Evolutionary conservation across 331 rosid species (phyloP).

Genomic region (Malus hybrid): DNA sequence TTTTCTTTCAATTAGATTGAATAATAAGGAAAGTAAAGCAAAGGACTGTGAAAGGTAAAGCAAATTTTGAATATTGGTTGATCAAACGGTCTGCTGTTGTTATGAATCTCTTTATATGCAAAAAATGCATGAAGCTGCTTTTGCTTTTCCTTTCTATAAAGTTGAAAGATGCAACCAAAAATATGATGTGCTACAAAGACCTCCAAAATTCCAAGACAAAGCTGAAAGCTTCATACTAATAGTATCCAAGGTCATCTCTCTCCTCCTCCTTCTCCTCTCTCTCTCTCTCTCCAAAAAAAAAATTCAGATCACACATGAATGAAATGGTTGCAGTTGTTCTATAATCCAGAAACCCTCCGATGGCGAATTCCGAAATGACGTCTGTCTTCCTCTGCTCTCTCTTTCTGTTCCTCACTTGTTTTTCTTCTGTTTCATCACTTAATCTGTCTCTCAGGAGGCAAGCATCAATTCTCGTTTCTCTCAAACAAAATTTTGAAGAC

Average conservation of each 20-base stretch:
- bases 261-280: not conserved
- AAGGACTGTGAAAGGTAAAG: slow-evolving; percentile 21
- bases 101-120: slow-evolving; percentile 40
- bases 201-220: slow-evolving; percentile 8
- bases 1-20: too few relatives aligned
- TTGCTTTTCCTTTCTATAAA: slow-evolving; percentile 70
- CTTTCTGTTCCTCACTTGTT: slow-evolving; percentile 9
- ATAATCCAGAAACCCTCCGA: not conserved
- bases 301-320: not conserved
- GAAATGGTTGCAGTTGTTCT: slow-evolving; percentile 19
- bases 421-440: slow-evolving; percentile 35
- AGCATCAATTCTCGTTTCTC: slow-evolving; percentile 61
- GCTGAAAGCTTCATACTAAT: not conserved
- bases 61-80: slow-evolving; percentile 18
- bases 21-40: not conserved
- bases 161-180: slow-evolving; percentile 46
- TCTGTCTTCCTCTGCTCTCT: slow-evolving; percentile 11
- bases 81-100: slow-evolving; percentile 51
- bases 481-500: slow-evolving; percentile 45
- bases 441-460: slow-evolving; percentile 40
- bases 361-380: slow-evolving; percentile 17
- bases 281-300: not conserved
- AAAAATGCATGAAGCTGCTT: slow-evolving; percentile 28
- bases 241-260: slow-evolving; percentile 11
- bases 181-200: slow-evolving; percentile 14